Percentiles rank a stretch among this genome's conserved stretches.
phyloP scores from a whole-genome alignment of 2,329 filamentous ascomycete species.

The Aspergillus fumigatiaffinis region DNA sequence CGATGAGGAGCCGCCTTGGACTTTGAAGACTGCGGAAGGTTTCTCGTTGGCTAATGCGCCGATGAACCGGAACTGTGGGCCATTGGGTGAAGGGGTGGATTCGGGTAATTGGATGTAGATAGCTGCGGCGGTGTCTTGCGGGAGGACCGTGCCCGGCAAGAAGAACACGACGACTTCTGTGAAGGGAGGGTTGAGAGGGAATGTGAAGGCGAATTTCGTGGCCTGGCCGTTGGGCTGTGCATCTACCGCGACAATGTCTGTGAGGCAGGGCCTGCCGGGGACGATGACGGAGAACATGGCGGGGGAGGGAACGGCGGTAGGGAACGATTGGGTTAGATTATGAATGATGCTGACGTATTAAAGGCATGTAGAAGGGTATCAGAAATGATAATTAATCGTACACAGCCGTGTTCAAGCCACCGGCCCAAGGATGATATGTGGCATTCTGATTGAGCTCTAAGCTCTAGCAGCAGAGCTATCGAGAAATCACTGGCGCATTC shows the following conservation, averaged over 20 bases:
- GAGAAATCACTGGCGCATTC: slow-evolving; percentile 16
- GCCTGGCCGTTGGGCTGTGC: slow-evolving; percentile 52
- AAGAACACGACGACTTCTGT: slow-evolving; percentile 84
- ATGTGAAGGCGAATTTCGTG: slow-evolving; percentile 64
- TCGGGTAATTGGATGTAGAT: slow-evolving; percentile 79
- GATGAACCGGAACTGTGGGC: slow-evolving; percentile 71
- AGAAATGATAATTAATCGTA: not conserved
- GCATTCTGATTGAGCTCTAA: not conserved
- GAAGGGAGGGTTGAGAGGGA: slow-evolving; percentile 59
- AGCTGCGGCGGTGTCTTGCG: slow-evolving; percentile 72
- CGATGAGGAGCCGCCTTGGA: slow-evolving; percentile 42
- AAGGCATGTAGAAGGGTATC: not conserved
- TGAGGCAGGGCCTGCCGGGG: slow-evolving; percentile 58
- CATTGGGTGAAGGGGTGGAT: slow-evolving; percentile 23
- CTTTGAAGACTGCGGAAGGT: slow-evolving; percentile 85
- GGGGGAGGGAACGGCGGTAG: not conserved
- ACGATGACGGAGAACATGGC: slow-evolving; percentile 60
- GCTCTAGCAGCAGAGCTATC: not conserved
- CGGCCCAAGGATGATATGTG: not conserved
- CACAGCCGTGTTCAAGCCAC: not conserved
- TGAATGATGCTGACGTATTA: not conserved
- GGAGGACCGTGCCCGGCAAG: slow-evolving; percentile 71
- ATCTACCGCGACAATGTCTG: slow-evolving; percentile 49
- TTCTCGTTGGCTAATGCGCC: slow-evolving; percentile 88
- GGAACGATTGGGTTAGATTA: not conserved